phyloP scores from a whole-genome alignment of 192 early-diverging fungal species.

The Gonapodya sp. region DNA sequence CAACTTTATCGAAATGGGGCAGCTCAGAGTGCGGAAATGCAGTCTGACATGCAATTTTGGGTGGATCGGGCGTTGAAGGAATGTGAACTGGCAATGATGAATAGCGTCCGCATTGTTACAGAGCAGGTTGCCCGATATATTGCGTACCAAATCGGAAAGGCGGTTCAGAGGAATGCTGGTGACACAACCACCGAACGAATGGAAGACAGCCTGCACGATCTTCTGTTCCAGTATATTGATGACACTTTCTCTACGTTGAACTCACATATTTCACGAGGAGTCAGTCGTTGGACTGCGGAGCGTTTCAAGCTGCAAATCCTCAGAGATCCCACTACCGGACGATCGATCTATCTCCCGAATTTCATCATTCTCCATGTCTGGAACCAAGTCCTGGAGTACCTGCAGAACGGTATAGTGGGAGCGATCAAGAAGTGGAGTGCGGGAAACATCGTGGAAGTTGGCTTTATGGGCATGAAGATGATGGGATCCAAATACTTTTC shows the following conservation, averaged over 20 bases:
- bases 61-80: not conserved
- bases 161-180: not conserved
- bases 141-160: not conserved
- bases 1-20: not conserved
- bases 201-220: not conserved
- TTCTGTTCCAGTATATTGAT: not conserved
- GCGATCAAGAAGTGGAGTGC: not conserved
- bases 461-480: not conserved
- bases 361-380: not conserved
- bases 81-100: not conserved
- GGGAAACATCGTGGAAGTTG: not conserved
- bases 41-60: not conserved
- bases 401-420: not conserved
- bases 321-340: not conserved
- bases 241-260: not conserved
- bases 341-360: not conserved
- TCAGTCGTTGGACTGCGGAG: not conserved
- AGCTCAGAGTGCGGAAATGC: not conserved
- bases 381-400: not conserved
- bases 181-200: not conserved
- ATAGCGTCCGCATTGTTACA: not conserved
- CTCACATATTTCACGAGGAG: not conserved
- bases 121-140: not conserved
- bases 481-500: not conserved
- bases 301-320: not conserved